Evolutionary conservation across 805 yeast species (phyloP).

Genomic region (Zygosaccharomyces rouxii): DNA sequence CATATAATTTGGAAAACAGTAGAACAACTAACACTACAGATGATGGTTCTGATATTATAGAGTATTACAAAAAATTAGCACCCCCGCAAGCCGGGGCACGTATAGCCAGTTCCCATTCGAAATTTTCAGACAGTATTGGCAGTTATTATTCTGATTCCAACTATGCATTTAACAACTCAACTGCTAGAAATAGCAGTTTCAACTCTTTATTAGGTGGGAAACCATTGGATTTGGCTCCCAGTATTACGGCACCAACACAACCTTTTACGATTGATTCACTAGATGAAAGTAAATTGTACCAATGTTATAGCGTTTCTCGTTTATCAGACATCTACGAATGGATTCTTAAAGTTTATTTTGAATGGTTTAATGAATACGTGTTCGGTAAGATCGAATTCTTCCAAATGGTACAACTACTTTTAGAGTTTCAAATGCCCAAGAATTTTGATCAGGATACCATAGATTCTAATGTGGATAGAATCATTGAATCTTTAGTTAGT

Average conservation of each 20-base stretch:
- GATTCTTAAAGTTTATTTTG: slow-evolving; percentile 45
- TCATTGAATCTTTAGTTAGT: slow-evolving; percentile 40
- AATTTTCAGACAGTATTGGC: slow-evolving; percentile 30
- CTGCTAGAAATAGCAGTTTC: slow-evolving; percentile 32
- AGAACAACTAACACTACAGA: neutral
- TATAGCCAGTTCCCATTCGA: slow-evolving; percentile 23
- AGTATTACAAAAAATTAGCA: slow-evolving; percentile 13
- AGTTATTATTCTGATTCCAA: slow-evolving; percentile 34
- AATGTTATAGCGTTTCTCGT: slow-evolving; percentile 45
- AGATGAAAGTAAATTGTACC: slow-evolving; percentile 45
- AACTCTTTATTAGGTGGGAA: slow-evolving; percentile 33
- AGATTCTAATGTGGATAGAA: slow-evolving; percentile 45
- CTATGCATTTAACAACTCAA: slow-evolving; percentile 33
- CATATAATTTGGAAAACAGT: neutral
- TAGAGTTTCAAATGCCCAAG: slow-evolving; percentile 48
- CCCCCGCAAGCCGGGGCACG: slow-evolving; percentile 23
- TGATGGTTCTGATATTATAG: slow-evolving; percentile 3
- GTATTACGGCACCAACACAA: slow-evolving; percentile 45
- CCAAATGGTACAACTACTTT: slow-evolving; percentile 46
- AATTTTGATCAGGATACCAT: slow-evolving; percentile 48
- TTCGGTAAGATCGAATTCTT: slow-evolving; percentile 51
- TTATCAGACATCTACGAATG: slow-evolving; percentile 49
- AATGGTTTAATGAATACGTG: slow-evolving; percentile 50
- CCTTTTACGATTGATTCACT: slow-evolving; percentile 53
- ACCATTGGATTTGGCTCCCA: slow-evolving; percentile 33